phyloP scores from a whole-genome alignment of 2,329 filamentous ascomycete species.

The Ophiostoma himal-ulmi region DNA sequence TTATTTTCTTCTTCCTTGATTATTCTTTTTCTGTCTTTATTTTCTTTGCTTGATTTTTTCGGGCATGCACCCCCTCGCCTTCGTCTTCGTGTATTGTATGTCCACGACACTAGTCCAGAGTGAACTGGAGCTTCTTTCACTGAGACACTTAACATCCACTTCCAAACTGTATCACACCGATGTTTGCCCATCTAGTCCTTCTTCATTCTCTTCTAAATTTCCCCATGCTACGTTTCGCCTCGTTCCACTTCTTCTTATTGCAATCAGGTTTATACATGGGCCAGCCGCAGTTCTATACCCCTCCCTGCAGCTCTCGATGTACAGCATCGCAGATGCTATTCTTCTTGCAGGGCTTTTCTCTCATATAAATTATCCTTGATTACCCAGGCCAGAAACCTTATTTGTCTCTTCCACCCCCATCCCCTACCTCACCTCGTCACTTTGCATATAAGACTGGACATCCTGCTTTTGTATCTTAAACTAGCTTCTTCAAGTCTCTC shows the following conservation, averaged over 20 bases:
- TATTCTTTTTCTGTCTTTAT: background rate
- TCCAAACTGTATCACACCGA: slow-evolving; percentile 14
- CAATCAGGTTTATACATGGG: background rate
- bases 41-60: background rate
- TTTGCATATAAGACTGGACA: background rate
- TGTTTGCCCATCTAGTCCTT: slow-evolving; percentile 16
- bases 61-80: background rate
- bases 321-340: slow-evolving; percentile 6
- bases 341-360: background rate
- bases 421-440: background rate
- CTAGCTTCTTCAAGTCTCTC: background rate
- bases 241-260: background rate
- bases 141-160: slow-evolving; percentile 9
- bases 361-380: background rate
- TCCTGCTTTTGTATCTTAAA: background rate
- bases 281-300: background rate
- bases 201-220: slow-evolving; percentile 25
- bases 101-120: background rate
- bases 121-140: slow-evolving; percentile 7
- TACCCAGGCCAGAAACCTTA: background rate
- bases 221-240: slow-evolving; percentile 17
- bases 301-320: slow-evolving; percentile 3
- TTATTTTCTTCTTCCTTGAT: background rate
- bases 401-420: background rate
- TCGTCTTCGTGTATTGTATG: background rate